A percentile compares a stretch with the other conserved stretches of the same genome.
Conservation (phyloP, 2,329 filamentous ascomycete species). For the Bipolaris zeicola region DNA sequence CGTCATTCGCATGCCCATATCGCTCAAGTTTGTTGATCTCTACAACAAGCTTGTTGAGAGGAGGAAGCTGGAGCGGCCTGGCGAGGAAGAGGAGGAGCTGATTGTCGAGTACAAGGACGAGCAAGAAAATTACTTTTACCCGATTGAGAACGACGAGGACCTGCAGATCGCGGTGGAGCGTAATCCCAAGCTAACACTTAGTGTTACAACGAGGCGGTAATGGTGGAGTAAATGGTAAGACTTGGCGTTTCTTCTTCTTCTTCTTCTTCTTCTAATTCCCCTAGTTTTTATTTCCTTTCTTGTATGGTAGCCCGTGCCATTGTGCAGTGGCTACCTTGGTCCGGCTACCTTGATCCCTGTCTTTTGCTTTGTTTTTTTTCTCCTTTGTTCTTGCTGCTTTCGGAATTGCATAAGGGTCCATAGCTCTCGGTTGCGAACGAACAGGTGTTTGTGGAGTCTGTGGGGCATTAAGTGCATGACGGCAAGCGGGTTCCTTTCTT, state of each 20-base stretch:
- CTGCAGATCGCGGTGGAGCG: constrained; percentile 78
- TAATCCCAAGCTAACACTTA: constrained; percentile 84
- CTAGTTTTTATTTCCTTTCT: constrained; percentile 1
- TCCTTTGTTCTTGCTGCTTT: constrained; percentile 13
- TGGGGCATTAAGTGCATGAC: constrained; percentile 9
- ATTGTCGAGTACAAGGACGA: constrained; percentile 88
- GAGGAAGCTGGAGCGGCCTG: constrained; percentile 68
- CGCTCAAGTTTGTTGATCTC: constrained; percentile 78
- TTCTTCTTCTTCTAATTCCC: constrained; percentile 4
- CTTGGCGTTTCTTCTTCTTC: neutral
- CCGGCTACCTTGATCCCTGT: neutral
- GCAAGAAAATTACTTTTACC: constrained; percentile 72
- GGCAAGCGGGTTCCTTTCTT: constrained; percentile 8
- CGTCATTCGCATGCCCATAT: constrained; percentile 82
- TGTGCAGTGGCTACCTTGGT: neutral
- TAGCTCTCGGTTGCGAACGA: constrained; percentile 11
- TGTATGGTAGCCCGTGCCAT: neutral
- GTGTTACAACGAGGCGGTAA: constrained; percentile 41
- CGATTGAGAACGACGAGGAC: constrained; percentile 79
- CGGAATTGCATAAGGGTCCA: constrained; percentile 21
- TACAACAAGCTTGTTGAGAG: constrained; percentile 85
- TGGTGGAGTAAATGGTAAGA: neutral
- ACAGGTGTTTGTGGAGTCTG: constrained; percentile 6
- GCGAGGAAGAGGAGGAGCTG: constrained; percentile 66
- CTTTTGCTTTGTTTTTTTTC: constrained; percentile 4